Evolutionary conservation across 2,329 filamentous ascomycete species (phyloP).

Genomic region (Lomentospora prolificans): DNA sequence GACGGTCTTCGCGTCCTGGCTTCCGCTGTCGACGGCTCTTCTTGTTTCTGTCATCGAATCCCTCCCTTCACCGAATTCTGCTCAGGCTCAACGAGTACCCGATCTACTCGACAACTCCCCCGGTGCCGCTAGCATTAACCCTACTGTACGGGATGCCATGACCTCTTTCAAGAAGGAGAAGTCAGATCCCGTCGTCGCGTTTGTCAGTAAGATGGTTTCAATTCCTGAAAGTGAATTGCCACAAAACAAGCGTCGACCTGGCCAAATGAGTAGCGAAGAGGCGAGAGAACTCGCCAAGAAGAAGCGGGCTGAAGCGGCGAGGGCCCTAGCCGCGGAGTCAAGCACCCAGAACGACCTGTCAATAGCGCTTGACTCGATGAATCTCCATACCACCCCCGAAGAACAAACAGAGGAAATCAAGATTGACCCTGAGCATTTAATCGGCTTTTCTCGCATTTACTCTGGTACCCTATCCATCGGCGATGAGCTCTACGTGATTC

Average conservation of each 20-base stretch:
- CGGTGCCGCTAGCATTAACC: slow-evolving; percentile 60
- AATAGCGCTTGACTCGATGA: slow-evolving; percentile 8
- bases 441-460: slow-evolving; percentile 90
- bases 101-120: slow-evolving; percentile 72
- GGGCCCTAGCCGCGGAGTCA: slow-evolving; percentile 54
- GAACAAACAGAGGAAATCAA: slow-evolving; percentile 44
- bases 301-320: slow-evolving; percentile 82
- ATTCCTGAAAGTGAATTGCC: slow-evolving; percentile 87
- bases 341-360: slow-evolving; percentile 19
- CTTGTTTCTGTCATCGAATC: slow-evolving; percentile 92
- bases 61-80: slow-evolving; percentile 70
- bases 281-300: slow-evolving; percentile 77
- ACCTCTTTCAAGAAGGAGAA: slow-evolving; percentile 61
- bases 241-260: slow-evolving; percentile 65
- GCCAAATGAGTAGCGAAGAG: slow-evolving; percentile 76
- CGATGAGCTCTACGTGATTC: slow-evolving; percentile 81
- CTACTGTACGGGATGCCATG: slow-evolving; percentile 69
- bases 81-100: slow-evolving; percentile 73
- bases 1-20: slow-evolving; percentile 79
- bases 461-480: slow-evolving; percentile 84
- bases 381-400: slow-evolving; percentile 38
- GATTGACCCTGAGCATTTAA: slow-evolving; percentile 73
- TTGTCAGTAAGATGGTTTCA: slow-evolving; percentile 97
- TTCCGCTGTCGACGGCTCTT: slow-evolving; percentile 84
- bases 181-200: slow-evolving; percentile 76